These are phyloP conservation scores for Przewalskia tangutica DNA, from an alignment of 257 asterid genomes.

Conservation along the genomic window DNA sequence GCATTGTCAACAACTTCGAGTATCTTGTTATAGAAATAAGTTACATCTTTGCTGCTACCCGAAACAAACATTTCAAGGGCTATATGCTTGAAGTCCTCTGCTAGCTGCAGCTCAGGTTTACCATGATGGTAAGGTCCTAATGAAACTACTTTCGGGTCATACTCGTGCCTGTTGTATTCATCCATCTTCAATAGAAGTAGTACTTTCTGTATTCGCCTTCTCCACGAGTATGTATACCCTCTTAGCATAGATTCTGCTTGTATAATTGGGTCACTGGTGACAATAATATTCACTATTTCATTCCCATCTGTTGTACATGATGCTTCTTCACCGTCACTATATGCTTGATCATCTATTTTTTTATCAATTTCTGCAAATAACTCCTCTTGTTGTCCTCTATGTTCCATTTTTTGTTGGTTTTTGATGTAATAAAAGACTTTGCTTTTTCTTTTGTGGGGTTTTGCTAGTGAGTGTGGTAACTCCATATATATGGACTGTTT, in stretches of 20 bases:
- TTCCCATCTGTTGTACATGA: slow-evolving; percentile 2
- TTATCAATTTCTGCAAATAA: background rate
- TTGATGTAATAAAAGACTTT: background rate
- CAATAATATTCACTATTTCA: background rate
- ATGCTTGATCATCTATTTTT: background rate
- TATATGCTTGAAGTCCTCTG: background rate
- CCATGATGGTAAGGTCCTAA: slow-evolving; percentile 18
- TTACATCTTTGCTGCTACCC: background rate
- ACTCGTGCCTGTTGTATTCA: background rate
- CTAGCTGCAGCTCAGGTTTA: slow-evolving; percentile 1
- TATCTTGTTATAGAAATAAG: slow-evolving; percentile 1
- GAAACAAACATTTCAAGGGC: slow-evolving; percentile 5
- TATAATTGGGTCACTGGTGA: background rate
- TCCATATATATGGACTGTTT: background rate
- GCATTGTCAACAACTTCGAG: slow-evolving; percentile 3
- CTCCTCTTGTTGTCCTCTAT: background rate
- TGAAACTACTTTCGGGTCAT: slow-evolving; percentile 12
- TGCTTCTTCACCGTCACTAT: background rate
- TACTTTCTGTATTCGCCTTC: slow-evolving; percentile 4
- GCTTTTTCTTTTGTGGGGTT: background rate
- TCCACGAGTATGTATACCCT: background rate
- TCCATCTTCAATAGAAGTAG: background rate
- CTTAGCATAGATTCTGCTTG: background rate
- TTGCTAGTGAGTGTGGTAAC: background rate
- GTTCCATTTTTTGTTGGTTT: background rate